Evolutionary conservation across 2,329 filamentous ascomycete genomes (phyloP), one percentile per base, ranked within the genome.

Genomic region (Thielaviopsis populi): DNA sequence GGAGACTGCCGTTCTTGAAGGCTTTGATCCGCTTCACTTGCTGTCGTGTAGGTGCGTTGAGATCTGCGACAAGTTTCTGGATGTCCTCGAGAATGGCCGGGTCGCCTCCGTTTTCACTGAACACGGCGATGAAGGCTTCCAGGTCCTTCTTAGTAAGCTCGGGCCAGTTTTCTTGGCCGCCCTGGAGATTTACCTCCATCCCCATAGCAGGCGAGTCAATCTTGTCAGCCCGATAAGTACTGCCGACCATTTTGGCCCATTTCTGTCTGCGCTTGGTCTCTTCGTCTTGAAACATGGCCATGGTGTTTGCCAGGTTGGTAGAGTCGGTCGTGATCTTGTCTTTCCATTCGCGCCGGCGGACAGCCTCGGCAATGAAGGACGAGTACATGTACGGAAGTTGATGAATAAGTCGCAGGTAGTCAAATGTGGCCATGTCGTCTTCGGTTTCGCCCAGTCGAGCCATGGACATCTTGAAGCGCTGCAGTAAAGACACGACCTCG

Each of bases 1-100:
- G 91, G 43, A 97, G 82, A 71, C 94, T 97, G 17, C 94, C 94
- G 71, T 95, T 94, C 72, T 96, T 96, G 78, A 99, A 97, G 4
- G 90, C 91, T 72, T 92, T 95, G 6, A 94, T 83, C 65, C 90
- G 84, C 73, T 90, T 91, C 66, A 86, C 83, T 71, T 95, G 91
- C 72, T 94, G 89, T 69, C 87, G 90, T 0, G 89, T 94, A 2
- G 92, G 91, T 64, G 82, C 83, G 71, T 86, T 86, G 15, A 97
- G 79, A 63, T 95, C 91, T 66, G 85, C 84, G 66, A 95, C 81
- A 19, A 91, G 82, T 70, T 90, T 88, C 2, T 79, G 77, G 41
- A 97, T 79, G 61, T 95, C 89, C 11, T 85, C 80, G 1, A 89
- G 77, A 66, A 91, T 77, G 1, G 78, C 77, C 4, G 83, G 77